Base-by-base conservation (phyloP, 257 asterid genomes). In the Nyctanthes arbortristis region DNA sequence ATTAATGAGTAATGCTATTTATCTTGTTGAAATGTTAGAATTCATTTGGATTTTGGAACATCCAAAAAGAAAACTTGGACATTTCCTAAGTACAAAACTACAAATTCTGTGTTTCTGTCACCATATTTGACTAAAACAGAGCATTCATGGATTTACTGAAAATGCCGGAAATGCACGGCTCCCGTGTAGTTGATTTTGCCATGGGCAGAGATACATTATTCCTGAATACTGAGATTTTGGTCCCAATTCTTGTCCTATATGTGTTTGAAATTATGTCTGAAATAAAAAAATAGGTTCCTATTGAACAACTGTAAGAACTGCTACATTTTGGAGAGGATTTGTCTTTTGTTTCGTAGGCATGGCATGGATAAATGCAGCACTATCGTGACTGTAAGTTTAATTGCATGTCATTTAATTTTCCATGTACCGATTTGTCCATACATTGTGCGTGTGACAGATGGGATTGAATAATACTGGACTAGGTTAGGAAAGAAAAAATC, bases 341-440 rank as follows among this genome's bases (percentile, higher is more conserved):
- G 58, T 22, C 27, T 20, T 14, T 29, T 49, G 27, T 35, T 67
- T 66, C n/a, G n/a, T n/a, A n/a, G n/a, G 67, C 62, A 74, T 55
- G 75, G 62, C 35, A 18, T 63, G 20, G 14, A 54, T 11, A 35
- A 49, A 55, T 66, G 72, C 4, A 14, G 63, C n/a, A 49, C 43
- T 43, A 24, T 57, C 63, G 52, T 67, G 67, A 74, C 6, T 45
- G 20, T 13, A 30, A 56, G 29, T 57, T 63, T 45, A 73, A n/a
- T 45, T 40, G 49, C 47, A 75, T 24, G 63, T 27, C 67, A 45
- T 57, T n/a, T n/a, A n/a, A n/a, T n/a, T 40, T 35, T 52, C 59
- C 47, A 40, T 35, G 69, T 66, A 56, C 31, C 37, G 36, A 43
- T 67, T 13, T n/a, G n/a, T n/a, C n/a, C n/a, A n/a, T n/a, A n/a